Conservation (phyloP, 495 filamentous ascomycete species). For the Cudoniella acicularis region DNA sequence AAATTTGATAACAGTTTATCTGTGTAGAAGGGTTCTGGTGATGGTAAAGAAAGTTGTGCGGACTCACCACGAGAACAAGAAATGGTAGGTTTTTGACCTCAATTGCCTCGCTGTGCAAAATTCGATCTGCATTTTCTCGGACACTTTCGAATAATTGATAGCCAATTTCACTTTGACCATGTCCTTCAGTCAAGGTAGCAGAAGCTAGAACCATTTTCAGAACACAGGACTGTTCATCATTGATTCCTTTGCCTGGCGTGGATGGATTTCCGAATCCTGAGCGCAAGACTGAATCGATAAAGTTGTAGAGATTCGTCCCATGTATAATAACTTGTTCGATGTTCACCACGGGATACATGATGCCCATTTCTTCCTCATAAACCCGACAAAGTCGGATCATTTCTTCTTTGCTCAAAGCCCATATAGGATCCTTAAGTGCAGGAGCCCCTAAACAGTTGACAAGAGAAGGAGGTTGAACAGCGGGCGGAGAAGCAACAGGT, state of each 20-base stretch:
- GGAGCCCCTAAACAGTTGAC: slow-evolving; percentile 36
- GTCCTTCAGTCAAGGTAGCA: slow-evolving; percentile 67
- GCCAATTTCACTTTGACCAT: slow-evolving; percentile 71
- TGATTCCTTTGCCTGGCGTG: slow-evolving; percentile 55
- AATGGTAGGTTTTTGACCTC: slow-evolving; percentile 70
- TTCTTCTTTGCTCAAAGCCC: slow-evolving; percentile 67
- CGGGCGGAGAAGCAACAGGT: slow-evolving; percentile 46
- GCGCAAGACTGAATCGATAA: slow-evolving; percentile 44
- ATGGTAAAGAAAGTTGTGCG: too few relatives aligned
- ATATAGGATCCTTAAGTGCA: slow-evolving; percentile 61
- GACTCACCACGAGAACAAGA: slow-evolving; percentile 64
- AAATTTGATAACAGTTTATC: too few relatives aligned
- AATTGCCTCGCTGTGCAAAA: slow-evolving; percentile 60
- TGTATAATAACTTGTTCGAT: slow-evolving; percentile 64
- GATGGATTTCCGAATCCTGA: slow-evolving; percentile 52
- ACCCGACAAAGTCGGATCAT: slow-evolving; percentile 66
- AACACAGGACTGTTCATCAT: slow-evolving; percentile 63
- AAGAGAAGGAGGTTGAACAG: slow-evolving; percentile 29
- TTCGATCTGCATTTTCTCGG: slow-evolving; percentile 63
- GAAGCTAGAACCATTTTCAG: slow-evolving; percentile 79
- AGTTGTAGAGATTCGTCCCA: slow-evolving; percentile 61
- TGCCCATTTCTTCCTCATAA: slow-evolving; percentile 78
- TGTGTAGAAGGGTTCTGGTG: too few relatives aligned
- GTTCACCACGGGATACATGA: slow-evolving; percentile 81
- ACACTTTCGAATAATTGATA: slow-evolving; percentile 66